Evolutionary conservation across 2,329 filamentous ascomycete species (phyloP).

Genomic region (Alternaria solani): DNA sequence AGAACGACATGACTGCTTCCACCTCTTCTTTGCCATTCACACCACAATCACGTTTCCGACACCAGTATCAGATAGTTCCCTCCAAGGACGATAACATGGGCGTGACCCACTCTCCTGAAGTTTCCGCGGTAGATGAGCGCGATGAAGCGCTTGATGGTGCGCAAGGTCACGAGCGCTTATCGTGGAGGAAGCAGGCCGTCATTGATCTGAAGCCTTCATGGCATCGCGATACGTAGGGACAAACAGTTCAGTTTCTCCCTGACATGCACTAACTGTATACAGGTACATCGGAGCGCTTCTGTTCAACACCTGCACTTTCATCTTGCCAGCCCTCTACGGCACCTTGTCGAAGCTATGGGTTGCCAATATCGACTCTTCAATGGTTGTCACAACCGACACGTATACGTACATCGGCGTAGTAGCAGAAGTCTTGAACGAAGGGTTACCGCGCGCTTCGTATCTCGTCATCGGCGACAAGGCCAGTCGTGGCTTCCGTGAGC

Average conservation of each 20-base stretch:
- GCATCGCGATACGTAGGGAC: slow-evolving; percentile 26
- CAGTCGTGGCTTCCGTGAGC: slow-evolving; percentile 59
- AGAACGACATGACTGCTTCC: background rate
- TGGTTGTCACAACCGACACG: slow-evolving; percentile 69
- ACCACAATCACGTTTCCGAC: slow-evolving; percentile 8
- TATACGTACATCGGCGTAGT: slow-evolving; percentile 75
- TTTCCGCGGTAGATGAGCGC: background rate
- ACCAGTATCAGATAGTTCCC: slow-evolving; percentile 29
- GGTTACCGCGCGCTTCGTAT: slow-evolving; percentile 73
- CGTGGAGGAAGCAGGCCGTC: slow-evolving; percentile 19
- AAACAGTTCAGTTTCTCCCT: too few species aligned
- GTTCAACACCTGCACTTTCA: slow-evolving; percentile 70
- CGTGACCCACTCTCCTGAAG: slow-evolving; percentile 4
- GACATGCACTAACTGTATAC: background rate
- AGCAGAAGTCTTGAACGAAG: slow-evolving; percentile 75
- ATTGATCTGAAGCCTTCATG: slow-evolving; percentile 22
- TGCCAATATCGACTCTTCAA: slow-evolving; percentile 69
- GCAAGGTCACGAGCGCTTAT: background rate
- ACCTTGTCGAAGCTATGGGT: slow-evolving; percentile 77
- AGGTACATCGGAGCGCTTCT: slow-evolving; percentile 65
- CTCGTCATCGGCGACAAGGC: slow-evolving; percentile 72
- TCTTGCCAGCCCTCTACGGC: slow-evolving; percentile 71
- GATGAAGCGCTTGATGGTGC: background rate
- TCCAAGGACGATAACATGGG: slow-evolving; percentile 19
- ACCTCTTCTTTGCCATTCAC: background rate